Evolutionary conservation across 768 basidiomycete genomes (phyloP).

Genomic region (Termitomyces sp.): DNA sequence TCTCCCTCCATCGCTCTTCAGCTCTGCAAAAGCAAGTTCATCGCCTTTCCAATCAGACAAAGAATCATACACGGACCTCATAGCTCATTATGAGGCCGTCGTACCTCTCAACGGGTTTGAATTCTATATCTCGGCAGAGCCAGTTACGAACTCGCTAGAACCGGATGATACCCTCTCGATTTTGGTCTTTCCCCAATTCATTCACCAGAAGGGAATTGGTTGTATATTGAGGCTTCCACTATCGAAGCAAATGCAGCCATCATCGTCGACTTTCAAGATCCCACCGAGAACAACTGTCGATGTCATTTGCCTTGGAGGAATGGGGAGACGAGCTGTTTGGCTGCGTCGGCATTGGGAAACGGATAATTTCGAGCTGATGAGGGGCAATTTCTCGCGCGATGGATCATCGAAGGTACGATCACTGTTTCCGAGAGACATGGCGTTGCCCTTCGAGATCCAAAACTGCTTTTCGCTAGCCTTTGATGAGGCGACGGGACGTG

Average conservation of each 20-base stretch:
- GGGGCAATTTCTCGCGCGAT: slow-evolving; percentile 35
- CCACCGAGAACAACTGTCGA: slow-evolving; percentile 12
- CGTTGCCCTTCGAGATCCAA: slow-evolving; percentile 48
- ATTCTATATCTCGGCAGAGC: slow-evolving; percentile 16
- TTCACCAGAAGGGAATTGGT: slow-evolving; percentile 12
- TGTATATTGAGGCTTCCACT: slow-evolving; percentile 18
- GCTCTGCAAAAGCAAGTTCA: not conserved
- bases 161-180: slow-evolving; percentile 8
- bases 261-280: slow-evolving; percentile 5
- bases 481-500: slow-evolving; percentile 51
- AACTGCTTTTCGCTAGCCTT: slow-evolving; percentile 46
- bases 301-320: slow-evolving; percentile 33
- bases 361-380: slow-evolving; percentile 47
- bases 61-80: not conserved
- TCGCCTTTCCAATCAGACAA: not conserved
- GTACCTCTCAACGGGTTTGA: slow-evolving; percentile 12
- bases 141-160: slow-evolving; percentile 7
- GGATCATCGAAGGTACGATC: slow-evolving; percentile 26
- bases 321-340: slow-evolving; percentile 50
- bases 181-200: slow-evolving; percentile 18
- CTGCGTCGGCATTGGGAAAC: slow-evolving; percentile 47
- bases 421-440: slow-evolving; percentile 42
- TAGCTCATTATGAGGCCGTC: slow-evolving; percentile 3
- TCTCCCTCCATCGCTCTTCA: slow-evolving; percentile 17
- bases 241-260: not conserved